These are phyloP conservation scores for Pseudofabraea citricarpa DNA, from an alignment of 2,329 filamentous ascomycete species.

Conservation along the genomic window DNA sequence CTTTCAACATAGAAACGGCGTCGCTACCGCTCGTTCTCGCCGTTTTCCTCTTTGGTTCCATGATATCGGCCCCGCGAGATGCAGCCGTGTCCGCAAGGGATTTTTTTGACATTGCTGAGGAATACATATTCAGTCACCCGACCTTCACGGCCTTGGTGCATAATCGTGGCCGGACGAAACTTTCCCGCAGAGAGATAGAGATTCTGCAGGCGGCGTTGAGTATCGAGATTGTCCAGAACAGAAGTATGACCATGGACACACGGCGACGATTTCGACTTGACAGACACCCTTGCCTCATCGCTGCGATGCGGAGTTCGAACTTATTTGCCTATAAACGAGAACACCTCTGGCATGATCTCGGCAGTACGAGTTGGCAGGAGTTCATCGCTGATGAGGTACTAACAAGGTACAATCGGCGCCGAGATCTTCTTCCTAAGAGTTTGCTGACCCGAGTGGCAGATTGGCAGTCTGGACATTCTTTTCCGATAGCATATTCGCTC, in stretches of 20 bases:
- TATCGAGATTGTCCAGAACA: slow-evolving; percentile 1
- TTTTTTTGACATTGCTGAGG: not conserved
- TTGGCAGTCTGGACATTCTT: not conserved
- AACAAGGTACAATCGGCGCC: not conserved
- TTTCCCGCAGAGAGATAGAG: not conserved
- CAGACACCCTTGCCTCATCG: not conserved
- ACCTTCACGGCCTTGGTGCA: not conserved
- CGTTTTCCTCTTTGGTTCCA: not conserved
- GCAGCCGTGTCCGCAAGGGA: not conserved
- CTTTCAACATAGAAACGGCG: not conserved
- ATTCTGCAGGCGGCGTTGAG: not conserved
- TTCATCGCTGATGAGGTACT: not conserved
- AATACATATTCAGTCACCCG: not conserved
- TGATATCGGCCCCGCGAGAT: not conserved
- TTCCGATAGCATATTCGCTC: not conserved
- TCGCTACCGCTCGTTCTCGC: not conserved
- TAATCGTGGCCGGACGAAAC: not conserved
- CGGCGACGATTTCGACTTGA: not conserved
- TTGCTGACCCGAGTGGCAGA: not conserved
- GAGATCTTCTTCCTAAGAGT: not conserved
- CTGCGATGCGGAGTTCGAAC: not conserved
- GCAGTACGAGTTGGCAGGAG: not conserved
- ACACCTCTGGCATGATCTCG: not conserved
- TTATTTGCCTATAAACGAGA: not conserved
- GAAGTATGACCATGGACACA: slow-evolving; percentile 3